Evolutionary conservation across 148 eudicot genomes (phyloP), one percentile per base, ranked within the genome.

Genomic region (Vaccinium corymbosum): DNA sequence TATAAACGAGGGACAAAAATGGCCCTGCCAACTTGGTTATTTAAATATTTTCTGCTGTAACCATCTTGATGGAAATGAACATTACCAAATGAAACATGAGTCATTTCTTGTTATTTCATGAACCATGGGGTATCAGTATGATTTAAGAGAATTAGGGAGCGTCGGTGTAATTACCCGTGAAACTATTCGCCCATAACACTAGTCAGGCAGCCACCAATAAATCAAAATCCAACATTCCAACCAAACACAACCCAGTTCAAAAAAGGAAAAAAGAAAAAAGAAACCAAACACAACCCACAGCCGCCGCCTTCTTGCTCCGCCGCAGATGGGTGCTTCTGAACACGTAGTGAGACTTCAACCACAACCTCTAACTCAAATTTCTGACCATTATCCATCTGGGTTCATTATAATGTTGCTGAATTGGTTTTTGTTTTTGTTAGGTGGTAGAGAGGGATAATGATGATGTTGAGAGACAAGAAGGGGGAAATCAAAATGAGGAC

Each of bases 251-350:
- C 68, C 46, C 50, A 42, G 46, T 42, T 42, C 46, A 42, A 42
- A 42, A 42, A 42, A 42, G 46, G 46, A 42, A 42, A 4, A 42
- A 3, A 4, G 0, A 42, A 42, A 42, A 0, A 42, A 35, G 0
- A 35, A 35, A 32, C 59, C 14, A 17, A 12, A 15, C 7, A 57
- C 78, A 7, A 50, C 68, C 56, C 50, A 42, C 81, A 11, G 22
- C 46, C 19, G 17, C 17, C 81, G 57, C 76, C 86, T 73, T 64
- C 80, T 38, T 78, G 68, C 42, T 13, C 80, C 61, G 61, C 9
- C 80, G 61, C 80, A 66, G 46, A 87, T 89, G 89, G 91, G 88
- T 71, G 86, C 83, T 46, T n/a, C 80, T 10, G 91, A 87, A 20
- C 85, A 82, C 53, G 91, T 87, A 81, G 46, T 42, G 46, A 83